Base-by-base conservation (phyloP, 2,329 filamentous ascomycete species). In the Akanthomyces uredinophilus region DNA sequence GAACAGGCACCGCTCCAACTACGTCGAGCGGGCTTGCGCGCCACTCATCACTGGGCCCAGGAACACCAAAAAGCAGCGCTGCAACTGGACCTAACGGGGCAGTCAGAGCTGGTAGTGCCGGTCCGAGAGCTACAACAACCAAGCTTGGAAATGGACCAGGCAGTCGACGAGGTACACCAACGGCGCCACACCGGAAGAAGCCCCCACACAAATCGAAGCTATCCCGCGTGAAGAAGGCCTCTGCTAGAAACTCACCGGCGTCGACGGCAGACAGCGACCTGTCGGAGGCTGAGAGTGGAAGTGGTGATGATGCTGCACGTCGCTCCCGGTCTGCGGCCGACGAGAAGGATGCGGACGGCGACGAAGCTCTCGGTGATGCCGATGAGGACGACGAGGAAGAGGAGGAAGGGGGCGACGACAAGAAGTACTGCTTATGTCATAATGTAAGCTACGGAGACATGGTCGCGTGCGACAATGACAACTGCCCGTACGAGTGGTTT, bases 371-470 rank as follows among this genome's bases (percentile, higher is more conserved):
- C 68, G 82, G 82, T 32, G 82, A 81, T 61, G 82, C 78, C 10
- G 83, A 82, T 32, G 81, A 81, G 60, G 81, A 78, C 22, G 87
- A 88, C 39, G 88, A 91, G 57, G 89, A 91, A 60, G 81, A 88
- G 37, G 88, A 91, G 55, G 89, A 91, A 61, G 88, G 88, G 47
- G 87, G 86, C 60, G 87, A 88, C 65, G 89, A 92, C 74, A 88
- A 89, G 71, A 90, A 91, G 73, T 95, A 95, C 76, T 95, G 91
- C 76, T 81, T 88, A 35, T 95, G 91, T 74, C 88, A 93, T 72
- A 89, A 89, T 68, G 88, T 93, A 66, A 92, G 89, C 74, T 92
- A 90, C 70, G 91, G 91, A 64, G 89, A 94, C 70, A 95, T 95
- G 91, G 90, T 95, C 65, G 91, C 90, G 35, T 95, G 91, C 77